Percentiles rank a stretch among this genome's conserved stretches.
Evolutionary conservation across 1,139 yeast genomes (phyloP).

Genomic region (Diutina catenulata): DNA sequence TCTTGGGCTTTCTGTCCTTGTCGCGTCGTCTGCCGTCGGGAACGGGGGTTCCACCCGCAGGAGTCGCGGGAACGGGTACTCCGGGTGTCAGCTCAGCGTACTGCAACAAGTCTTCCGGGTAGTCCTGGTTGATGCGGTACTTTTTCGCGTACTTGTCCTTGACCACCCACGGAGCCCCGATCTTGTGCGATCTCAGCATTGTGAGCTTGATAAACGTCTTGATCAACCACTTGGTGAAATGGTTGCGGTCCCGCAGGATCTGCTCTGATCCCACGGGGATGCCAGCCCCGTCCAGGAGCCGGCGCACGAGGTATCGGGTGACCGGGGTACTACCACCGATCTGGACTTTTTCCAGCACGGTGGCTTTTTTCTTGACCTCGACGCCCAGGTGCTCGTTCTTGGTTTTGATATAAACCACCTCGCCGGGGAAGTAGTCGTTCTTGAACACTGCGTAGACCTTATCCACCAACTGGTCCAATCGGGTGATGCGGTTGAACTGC

Average conservation of each 20-base stretch:
- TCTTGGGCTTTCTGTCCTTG: constrained; percentile 7
- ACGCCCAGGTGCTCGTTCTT: constrained; percentile 2
- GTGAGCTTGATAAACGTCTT: constrained; percentile 83
- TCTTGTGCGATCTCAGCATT: constrained; percentile 67
- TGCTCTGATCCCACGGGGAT: constrained; percentile 63
- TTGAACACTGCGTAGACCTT: constrained; percentile 67
- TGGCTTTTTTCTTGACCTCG: constrained; percentile 22
- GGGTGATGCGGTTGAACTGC: constrained; percentile 73
- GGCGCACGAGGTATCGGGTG: constrained; percentile 54
- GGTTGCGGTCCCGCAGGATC: constrained; percentile 71
- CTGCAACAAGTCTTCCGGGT: constrained; percentile 41
- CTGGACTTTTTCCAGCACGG: constrained; percentile 35
- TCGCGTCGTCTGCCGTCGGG: no score
- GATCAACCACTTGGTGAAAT: constrained; percentile 81
- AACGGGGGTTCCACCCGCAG: no score
- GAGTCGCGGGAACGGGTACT: no score
- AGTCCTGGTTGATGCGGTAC: constrained; percentile 46
- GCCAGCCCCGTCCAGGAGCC: constrained; percentile 39
- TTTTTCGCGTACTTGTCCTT: constrained; percentile 58
- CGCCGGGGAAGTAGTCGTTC: constrained; percentile 87
- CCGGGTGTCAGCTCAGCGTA: no score
- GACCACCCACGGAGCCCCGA: constrained; percentile 98
- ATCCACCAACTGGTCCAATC: constrained; percentile 82
- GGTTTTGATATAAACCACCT: constrained; percentile 55
- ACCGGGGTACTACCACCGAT: constrained; percentile 34